A percentile compares a stretch with the other conserved stretches of the same genome.
Conservation (phyloP, 192 early-diverging fungal genomes). For the Coemansia sp. region DNA sequence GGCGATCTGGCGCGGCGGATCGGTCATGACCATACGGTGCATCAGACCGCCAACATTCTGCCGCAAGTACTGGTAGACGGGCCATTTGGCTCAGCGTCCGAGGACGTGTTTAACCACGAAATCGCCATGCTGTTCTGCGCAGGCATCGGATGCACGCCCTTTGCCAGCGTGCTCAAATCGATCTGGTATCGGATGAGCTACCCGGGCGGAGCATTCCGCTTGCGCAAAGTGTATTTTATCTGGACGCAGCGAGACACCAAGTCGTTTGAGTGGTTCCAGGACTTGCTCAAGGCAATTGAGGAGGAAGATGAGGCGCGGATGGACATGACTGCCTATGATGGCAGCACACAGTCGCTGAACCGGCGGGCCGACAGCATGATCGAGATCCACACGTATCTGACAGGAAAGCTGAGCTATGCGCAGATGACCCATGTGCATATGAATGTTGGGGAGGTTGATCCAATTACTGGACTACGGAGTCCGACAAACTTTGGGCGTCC, state of each 20-base stretch:
- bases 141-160: constrained; percentile 83
- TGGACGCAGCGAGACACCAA: constrained; percentile 83
- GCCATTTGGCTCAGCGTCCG: constrained; percentile 73
- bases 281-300: constrained; percentile 76
- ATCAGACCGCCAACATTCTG: constrained; percentile 48
- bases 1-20: constrained; percentile 8
- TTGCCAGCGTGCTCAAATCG: constrained; percentile 78
- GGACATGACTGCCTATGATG: constrained; percentile 10
- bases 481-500: constrained; percentile 80
- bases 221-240: constrained; percentile 85
- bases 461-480: constrained; percentile 71
- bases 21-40: constrained; percentile 16
- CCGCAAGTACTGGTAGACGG: constrained; percentile 76
- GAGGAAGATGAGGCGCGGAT: constrained; percentile 64
- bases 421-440: constrained; percentile 58
- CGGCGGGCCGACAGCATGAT: constrained; percentile 54
- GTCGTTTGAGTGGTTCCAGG: constrained; percentile 87
- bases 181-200: constrained; percentile 72
- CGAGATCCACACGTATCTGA: constrained; percentile 79
- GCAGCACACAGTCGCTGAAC: constrained; percentile 20
- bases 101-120: constrained; percentile 83
- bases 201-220: constrained; percentile 46
- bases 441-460: constrained; percentile 60
- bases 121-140: constrained; percentile 75
- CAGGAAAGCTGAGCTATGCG: constrained; percentile 57